Evolutionary conservation across 2,329 filamentous ascomycete species (phyloP), one percentile per base, ranked within the genome.

Genomic region (Parastagonospora nodorum): DNA sequence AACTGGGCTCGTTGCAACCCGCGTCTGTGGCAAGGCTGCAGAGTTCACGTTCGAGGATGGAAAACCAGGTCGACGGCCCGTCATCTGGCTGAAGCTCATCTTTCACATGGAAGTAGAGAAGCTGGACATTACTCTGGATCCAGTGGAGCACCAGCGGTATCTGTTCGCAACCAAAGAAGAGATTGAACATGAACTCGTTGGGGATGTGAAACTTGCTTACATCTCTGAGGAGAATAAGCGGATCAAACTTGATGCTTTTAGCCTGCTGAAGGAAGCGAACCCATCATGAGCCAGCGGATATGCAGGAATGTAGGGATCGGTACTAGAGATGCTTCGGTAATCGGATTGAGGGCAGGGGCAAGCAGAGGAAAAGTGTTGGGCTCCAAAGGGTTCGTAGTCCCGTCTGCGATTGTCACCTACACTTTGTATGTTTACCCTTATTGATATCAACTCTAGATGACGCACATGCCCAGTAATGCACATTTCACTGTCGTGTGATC

Each of bases 1-100:
- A 58, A 77, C 77, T 0, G 81, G 80, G 0, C 64, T 84, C 16
- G 68, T 68, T 37, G 76, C 80, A 2, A 75, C 65, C 16, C 64
- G 64, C 9, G 68, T 83, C 31, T 62, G 76, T 2, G 72, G 76
- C 24, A 67, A 78, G 44, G 75, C 80, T 7, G 66, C 63, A 12
- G 74, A 75, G 62, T 64, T 67, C 38, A 64, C 60, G 5, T 69
- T 70, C 51, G 37, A 45, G 2, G 65, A 66, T 11, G 39, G 35
- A 16, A 50, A 48, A 43, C 47, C 42, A 16, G 55, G 51, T n/a
- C 48, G 57, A 6, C 46, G 45, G 5, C 42, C 37, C 16, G 53
- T 42, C 16, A 59, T 45, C 15, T 76, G 74, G 72, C 53, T 68
- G 37, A 75, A 76, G 67, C 49, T 64, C 40, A 64, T 70, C 9